Base-by-base conservation (phyloP, 805 yeast genomes). In the Kluyveromyces wickerhamii region DNA sequence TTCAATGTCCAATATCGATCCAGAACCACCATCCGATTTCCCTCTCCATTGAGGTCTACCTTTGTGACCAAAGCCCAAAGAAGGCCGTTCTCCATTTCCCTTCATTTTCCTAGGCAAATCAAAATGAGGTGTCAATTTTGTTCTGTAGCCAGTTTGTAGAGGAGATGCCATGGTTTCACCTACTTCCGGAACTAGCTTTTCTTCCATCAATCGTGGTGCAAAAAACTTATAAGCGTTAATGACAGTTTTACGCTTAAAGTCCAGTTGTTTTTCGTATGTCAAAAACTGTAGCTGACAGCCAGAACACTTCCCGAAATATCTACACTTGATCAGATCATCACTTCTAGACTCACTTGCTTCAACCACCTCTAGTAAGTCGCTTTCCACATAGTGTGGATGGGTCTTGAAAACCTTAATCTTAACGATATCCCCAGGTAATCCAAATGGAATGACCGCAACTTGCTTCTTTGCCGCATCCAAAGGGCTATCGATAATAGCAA, bases 51-150 rank as follows among this genome's bases (percentile, higher is more conserved):
- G 55, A 2, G 87, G 86, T 52, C 79, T 71, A 8, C 95, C 95
- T 54, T 83, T 83, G 34, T 79, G 69, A 6, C 94, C 95, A 62
- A 89, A 92, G 1, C 98, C 98, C 37, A 92, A 65, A 11, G 83
- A 73, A 12, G 96, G 95, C 37, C 67, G 60, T 27, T 55, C 51
- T 12, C 48, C 54, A 21, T 62, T 49, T 9, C 66, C 63, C 33
- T 62, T 62, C 9, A 53, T 41, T 30, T 59, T 64, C 49, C 76
- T 71, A 16, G 94, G 92, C 24, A 84, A 62, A 49, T 82, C 87
- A 59, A 88, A 92, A 62, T 92, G 98, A 4, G 98, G 98, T 0
- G 98, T 92, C 27, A 92, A 69, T 54, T 92, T 92, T 0, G 98
- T 92, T 54, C 98, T 69, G 60, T 92, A 92, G 23, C 69, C 67